Evolutionary conservation across 768 basidiomycete genomes (phyloP), one percentile per base, ranked within the genome.

Genomic region (Clitopilus passeckerianus): DNA sequence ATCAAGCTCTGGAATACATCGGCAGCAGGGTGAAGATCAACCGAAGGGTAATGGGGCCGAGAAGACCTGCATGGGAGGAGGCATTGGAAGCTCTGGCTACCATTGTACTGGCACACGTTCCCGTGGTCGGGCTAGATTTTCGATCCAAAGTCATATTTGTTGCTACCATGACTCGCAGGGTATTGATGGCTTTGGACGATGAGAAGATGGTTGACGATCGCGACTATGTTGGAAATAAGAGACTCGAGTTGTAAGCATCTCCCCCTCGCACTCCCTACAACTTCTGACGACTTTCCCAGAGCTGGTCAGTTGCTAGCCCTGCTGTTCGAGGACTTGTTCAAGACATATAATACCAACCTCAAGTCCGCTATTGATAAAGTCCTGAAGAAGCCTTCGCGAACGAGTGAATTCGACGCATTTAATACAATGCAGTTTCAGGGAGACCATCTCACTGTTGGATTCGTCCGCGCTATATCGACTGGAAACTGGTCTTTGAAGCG

Each of bases 401-500:
- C 96, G 14, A 90, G 83, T 65, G 93, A 95, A 69, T 98, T 95
- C 65, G 96, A 98, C 67, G 95, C 95, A 3, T 90, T 87, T 76
- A 93, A 91, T 67, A 92, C 91, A 1, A 91, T 99, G 88, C 87
- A 90, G 69, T 93, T 97, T 73, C 91, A 94, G 73, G 91, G 92
- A n/a, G 94, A 98, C 63, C 91, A 93, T 64, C 92, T 99, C 68
- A 98, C 96, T 15, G 81, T 92, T 16, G 97, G 96, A 24, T 98
- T 99, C 67, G 89, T 93, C 37, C 91, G 96, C 57, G 95, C 97
- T 24, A 98, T 99, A 61, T 97, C 95, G 8, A 99, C 97, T 0
- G 97, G 97, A 9, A 99, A 99, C 69, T 99, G 97, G 97, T 94
- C 93, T 9, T 78, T 99, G 54, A 98, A 98, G 73, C 91, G 97